Conservation (phyloP, 768 basidiomycete genomes). For the Auricularia heimuer region DNA sequence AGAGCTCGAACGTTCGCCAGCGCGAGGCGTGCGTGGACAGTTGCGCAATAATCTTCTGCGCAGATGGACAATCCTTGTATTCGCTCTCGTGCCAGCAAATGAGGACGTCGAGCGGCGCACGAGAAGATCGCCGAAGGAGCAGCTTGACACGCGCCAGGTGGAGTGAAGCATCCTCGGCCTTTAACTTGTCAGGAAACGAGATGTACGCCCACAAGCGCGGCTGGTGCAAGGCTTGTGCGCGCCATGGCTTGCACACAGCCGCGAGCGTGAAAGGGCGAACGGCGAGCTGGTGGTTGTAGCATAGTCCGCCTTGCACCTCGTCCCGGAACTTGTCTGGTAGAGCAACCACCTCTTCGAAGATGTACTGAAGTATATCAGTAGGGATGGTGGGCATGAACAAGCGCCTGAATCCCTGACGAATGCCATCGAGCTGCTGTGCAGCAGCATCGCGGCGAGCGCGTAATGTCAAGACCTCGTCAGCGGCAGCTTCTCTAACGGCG, state of each 20-base stretch:
- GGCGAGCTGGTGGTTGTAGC: too few species aligned
- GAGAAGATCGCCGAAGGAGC: constrained; percentile 86
- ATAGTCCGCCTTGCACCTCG: neutral
- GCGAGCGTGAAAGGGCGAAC: constrained; percentile 16
- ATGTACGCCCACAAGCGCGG: constrained; percentile 65
- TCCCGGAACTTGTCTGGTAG: constrained; percentile 72
- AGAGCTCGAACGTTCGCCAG: too few species aligned
- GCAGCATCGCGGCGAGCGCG: too few species aligned
- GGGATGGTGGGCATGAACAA: constrained; percentile 94
- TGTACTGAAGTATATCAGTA: constrained; percentile 74
- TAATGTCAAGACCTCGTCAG: too few species aligned
- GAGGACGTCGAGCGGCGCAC: constrained; percentile 33
- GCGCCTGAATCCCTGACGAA: constrained; percentile 26
- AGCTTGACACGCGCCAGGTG: constrained; percentile 82
- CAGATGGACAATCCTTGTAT: too few species aligned
- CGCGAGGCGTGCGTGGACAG: too few species aligned
- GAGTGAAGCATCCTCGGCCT: constrained; percentile 64
- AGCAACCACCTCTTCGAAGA: constrained; percentile 47
- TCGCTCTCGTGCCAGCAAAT: too few species aligned
- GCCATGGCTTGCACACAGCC: constrained; percentile 88
- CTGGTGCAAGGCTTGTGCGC: constrained; percentile 81
- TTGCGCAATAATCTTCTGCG: too few species aligned
- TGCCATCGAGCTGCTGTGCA: too few species aligned
- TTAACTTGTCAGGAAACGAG: constrained; percentile 47
- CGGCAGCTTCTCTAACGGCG: too few species aligned